phyloP scores from a whole-genome alignment of 768 basidiomycete genomes.

The Cantharellus cinnabarinus region DNA sequence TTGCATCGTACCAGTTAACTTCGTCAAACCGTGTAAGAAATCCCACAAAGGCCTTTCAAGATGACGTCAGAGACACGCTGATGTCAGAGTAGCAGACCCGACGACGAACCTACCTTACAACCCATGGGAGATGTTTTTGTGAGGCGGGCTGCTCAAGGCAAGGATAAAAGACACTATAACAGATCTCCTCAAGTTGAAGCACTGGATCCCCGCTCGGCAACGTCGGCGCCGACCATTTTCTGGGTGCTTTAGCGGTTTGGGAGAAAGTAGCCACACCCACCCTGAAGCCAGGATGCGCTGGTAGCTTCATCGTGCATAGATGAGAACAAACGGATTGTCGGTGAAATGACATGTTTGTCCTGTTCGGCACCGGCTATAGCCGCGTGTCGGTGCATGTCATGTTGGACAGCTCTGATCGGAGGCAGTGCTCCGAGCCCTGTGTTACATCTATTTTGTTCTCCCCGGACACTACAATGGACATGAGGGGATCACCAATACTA shows the following conservation, averaged over 20 bases:
- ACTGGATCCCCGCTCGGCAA: constrained; percentile 19
- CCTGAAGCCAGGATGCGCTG: background rate
- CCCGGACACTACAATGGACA: too few species aligned
- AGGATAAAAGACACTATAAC: constrained; percentile 48
- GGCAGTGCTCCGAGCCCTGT: too few species aligned
- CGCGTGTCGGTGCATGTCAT: background rate
- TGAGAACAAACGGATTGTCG: background rate
- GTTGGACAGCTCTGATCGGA: background rate
- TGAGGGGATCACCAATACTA: too few species aligned
- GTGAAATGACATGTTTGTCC: background rate
- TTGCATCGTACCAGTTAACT: constrained; percentile 25
- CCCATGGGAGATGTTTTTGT: constrained; percentile 31
- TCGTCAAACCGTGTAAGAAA: constrained; percentile 29
- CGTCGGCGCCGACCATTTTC: background rate
- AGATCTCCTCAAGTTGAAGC: constrained; percentile 37
- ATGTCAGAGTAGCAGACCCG: background rate
- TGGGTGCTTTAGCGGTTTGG: background rate
- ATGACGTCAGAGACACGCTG: background rate
- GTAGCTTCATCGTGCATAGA: background rate
- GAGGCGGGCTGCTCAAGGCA: constrained; percentile 18
- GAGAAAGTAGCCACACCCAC: background rate
- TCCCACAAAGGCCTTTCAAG: constrained; percentile 18
- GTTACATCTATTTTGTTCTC: too few species aligned
- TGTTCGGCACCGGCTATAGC: background rate
- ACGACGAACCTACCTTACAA: constrained; percentile 27